Evolutionary conservation across 1,139 yeast genomes (phyloP).

Genomic region (Ogataea hybrid): DNA sequence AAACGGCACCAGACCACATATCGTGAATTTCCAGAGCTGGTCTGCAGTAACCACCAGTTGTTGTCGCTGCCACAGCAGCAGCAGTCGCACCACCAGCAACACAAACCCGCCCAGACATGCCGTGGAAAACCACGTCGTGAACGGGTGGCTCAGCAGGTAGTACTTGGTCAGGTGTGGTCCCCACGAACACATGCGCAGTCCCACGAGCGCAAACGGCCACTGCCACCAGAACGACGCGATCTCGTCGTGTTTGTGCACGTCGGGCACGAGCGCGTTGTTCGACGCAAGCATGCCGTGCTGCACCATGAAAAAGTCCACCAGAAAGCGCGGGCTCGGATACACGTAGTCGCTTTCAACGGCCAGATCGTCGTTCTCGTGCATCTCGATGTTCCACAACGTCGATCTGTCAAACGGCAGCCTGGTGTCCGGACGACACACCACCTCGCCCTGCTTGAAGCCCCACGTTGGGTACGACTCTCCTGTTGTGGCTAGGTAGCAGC

Average conservation of each 20-base stretch:
- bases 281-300: constrained; percentile 81
- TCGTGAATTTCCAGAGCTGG: constrained; percentile 35
- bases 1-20: constrained; percentile 63
- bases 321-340: constrained; percentile 67
- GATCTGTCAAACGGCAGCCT: constrained; percentile 52
- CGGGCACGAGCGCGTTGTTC: constrained; percentile 74
- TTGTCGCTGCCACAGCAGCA: constrained; percentile 67
- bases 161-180: constrained; percentile 45
- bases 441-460: constrained; percentile 84
- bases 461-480: constrained; percentile 72
- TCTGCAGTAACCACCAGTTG: constrained; percentile 27
- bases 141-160: constrained; percentile 66
- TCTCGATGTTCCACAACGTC: constrained; percentile 82
- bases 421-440: constrained; percentile 55
- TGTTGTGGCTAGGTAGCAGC: constrained; percentile 74
- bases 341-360: constrained; percentile 35
- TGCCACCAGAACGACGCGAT: constrained; percentile 78
- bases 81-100: constrained; percentile 38
- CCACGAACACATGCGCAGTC: constrained; percentile 75
- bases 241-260: constrained; percentile 61
- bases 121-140: constrained; percentile 61
- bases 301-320: constrained; percentile 66
- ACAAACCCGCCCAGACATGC: constrained; percentile 33
- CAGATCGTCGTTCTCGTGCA: constrained; percentile 51
- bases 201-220: constrained; percentile 67